Conservation (phyloP, 805 yeast genomes). For the Spathaspora hagerdaliae region DNA sequence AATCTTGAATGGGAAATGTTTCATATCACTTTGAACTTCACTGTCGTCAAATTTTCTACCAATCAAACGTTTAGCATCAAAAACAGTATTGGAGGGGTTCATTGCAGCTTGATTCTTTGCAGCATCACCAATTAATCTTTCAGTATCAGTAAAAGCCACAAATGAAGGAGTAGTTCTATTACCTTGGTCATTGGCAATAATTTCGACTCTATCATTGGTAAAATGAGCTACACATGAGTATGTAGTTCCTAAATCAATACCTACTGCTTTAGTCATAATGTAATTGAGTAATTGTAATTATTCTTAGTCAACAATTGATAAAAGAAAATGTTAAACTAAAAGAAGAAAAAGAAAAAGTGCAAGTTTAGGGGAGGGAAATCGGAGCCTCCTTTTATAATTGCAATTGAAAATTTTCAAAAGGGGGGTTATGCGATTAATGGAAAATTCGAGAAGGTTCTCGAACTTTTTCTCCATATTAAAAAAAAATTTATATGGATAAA, state of each 20-base stretch:
- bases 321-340: background rate
- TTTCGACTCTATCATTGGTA: constrained; percentile 81
- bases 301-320: background rate
- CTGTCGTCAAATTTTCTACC: constrained; percentile 77
- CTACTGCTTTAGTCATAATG: constrained; percentile 41
- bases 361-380: background rate
- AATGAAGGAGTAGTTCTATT: constrained; percentile 97
- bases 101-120: constrained; percentile 98
- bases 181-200: constrained; percentile 97
- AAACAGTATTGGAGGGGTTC: constrained; percentile 90
- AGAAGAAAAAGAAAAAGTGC: background rate
- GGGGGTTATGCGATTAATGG: background rate
- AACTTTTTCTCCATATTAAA: no score
- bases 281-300: background rate
- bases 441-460: constrained; percentile 1
- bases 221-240: constrained; percentile 88
- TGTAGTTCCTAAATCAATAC: constrained; percentile 97
- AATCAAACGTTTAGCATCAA: constrained; percentile 93
- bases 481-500: no score
- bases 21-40: constrained; percentile 73
- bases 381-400: no score
- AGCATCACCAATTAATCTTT: constrained; percentile 94
- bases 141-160: constrained; percentile 94
- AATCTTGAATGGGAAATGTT: constrained; percentile 87
- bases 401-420: background rate